Evolutionary conservation across 495 filamentous ascomycete species (phyloP).

Genomic region (Pyrenula aspistea): DNA sequence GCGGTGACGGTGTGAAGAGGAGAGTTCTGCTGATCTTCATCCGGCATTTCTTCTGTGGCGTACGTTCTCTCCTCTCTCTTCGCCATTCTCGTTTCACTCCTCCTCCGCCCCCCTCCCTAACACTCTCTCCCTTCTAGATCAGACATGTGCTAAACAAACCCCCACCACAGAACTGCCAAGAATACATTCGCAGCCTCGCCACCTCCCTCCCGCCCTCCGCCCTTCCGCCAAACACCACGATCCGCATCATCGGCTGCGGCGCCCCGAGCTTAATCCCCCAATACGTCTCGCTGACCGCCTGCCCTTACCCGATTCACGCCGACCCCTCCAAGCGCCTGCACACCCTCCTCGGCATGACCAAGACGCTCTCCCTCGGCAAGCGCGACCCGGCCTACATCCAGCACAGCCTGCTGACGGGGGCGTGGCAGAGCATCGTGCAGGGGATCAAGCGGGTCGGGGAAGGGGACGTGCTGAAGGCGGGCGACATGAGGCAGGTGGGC

Average conservation of each 20-base stretch:
- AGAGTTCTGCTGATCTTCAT: slow-evolving; percentile 70
- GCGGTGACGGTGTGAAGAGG: slow-evolving; percentile 34
- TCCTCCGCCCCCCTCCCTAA: slow-evolving; percentile 3
- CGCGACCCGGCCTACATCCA: slow-evolving; percentile 54
- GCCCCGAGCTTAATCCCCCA: slow-evolving; percentile 56
- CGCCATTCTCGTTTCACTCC: slow-evolving; percentile 2
- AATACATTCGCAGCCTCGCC: slow-evolving; percentile 54
- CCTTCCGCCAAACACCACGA: slow-evolving; percentile 46
- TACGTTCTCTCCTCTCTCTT: slow-evolving; percentile 28
- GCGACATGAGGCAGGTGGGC: slow-evolving; percentile 60
- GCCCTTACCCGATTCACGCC: slow-evolving; percentile 70
- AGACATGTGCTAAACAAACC: not conserved
- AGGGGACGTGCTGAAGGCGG: slow-evolving; percentile 49
- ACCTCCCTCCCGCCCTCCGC: slow-evolving; percentile 24
- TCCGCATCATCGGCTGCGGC: slow-evolving; percentile 71
- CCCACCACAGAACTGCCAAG: slow-evolving; percentile 50
- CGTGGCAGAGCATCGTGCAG: slow-evolving; percentile 40
- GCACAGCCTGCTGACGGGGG: slow-evolving; percentile 29
- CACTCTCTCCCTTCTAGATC: slow-evolving; percentile 6
- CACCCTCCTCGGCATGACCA: slow-evolving; percentile 57
- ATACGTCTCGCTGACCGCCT: slow-evolving; percentile 51
- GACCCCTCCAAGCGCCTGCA: slow-evolving; percentile 64
- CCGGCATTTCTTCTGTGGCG: slow-evolving; percentile 83
- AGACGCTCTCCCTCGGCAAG: slow-evolving; percentile 46
- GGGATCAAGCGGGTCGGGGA: slow-evolving; percentile 37